Base-by-base conservation (phyloP, 371 early-diverging fungal genomes). In the Mortierella sp. region DNA sequence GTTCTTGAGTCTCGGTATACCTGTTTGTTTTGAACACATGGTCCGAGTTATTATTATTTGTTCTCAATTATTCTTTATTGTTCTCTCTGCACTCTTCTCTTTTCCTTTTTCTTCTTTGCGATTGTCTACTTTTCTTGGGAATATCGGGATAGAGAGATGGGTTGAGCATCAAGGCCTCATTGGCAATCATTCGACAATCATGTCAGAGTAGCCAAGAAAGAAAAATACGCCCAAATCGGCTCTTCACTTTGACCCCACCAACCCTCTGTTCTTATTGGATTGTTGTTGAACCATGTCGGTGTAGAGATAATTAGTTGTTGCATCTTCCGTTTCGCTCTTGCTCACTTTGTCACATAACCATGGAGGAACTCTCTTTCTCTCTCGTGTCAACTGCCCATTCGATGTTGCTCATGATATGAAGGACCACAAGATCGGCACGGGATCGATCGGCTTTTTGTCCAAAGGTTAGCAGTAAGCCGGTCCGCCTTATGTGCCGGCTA, bases 81-180 rank as follows among this genome's bases (percentile, higher is more conserved):
- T 57, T 57, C 57, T n/a, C 26, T 57, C 57, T n/a, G 2, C 60
- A 4, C 3, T 28, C 16, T 13, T 58, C 16, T 28, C 10, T 58
- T 63, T 63, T 16, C 63, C 63, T 31, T 28, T 63, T 63, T 63
- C 31, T 28, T 63, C 63, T 63, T 31, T 1, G 19, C 63, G 28
- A 28, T 63, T 63, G 63, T 63, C 63, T 63, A 63, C 63, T 63
- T 19, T 63, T 63, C 63, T 63, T 63, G 63, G 63, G 34, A 63
- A 63, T 50, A 63, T 63, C 63, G 63, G 63, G 31, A 28, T 10
- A 58, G 31, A 13, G 60, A 58, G 28, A 26, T 9, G 13, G 11
- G 7, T 7, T 31, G 34, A 28, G 28, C 58, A 28, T 58, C 14
- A 26, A 14, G 26, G 3, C 13, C 31, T 31, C 34, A 31, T 63